Evolutionary conservation across 495 filamentous ascomycete species (phyloP), one percentile per base, ranked within the genome.

Genomic region (Trichoderma erinaceum): DNA sequence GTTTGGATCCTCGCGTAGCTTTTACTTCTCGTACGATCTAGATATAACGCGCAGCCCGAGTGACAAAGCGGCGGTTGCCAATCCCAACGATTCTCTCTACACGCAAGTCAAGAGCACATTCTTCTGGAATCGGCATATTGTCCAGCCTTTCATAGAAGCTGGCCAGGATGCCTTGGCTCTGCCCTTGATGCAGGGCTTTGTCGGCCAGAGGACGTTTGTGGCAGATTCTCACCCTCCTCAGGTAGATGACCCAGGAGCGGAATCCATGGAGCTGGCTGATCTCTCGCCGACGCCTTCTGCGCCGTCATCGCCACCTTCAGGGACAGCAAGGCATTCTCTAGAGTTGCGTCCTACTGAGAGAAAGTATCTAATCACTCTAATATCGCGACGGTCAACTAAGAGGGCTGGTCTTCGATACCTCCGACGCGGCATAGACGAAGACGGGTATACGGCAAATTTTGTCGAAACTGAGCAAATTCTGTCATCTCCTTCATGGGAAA

Each of bases 381-480:
- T 97, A 43, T 97, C 95, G 27, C 83, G 94, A 43, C 83, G 94
- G 38, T 96, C 92, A 0, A 85, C 87, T 64, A 89, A 92, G 68
- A 85, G 94, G 18, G 91, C 94, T 10, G 94, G 94, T 21, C 80
- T 98, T 38, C 86, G 94, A 50, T 98, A 97, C 78, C 84, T 98
- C 23, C 87, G 94, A n/a, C 88, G 94, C 44, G 94, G 94, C 23
- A 84, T 97, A 8, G 92, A 98, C 74, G 91, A 97, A 65, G 83
- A 90, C 29, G 95, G 94, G 0, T 85, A 92, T 68, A 87, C 88
- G 4, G 94, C 94, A n/a, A 98, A 98, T 72, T 86, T 79, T 6
- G 94, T 97, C 38, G 94, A 98, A 78, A 93, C 93, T 3, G 95
- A 97, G 75, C 94, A 98, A 73, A 89, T 98, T 43, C 83, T 98